Conservation (phyloP, 2,329 filamentous ascomycete species). For the Fusarium pseudoanthophilum region DNA sequence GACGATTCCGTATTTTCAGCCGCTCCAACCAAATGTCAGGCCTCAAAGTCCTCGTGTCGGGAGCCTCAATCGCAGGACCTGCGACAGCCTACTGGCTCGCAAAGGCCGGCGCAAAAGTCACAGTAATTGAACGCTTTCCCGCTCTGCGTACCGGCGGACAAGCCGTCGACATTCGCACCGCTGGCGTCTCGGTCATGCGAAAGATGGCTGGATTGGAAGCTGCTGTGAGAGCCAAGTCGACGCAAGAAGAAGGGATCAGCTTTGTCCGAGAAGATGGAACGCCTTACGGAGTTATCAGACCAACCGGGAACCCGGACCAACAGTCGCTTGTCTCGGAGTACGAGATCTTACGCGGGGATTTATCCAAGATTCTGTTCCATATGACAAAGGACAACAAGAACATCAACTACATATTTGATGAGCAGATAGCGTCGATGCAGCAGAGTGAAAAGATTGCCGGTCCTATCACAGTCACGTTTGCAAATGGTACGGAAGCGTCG, state of each 20-base stretch:
- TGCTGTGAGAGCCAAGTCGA: slow-evolving; percentile 3
- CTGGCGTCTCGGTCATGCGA: slow-evolving; percentile 52
- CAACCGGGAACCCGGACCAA: slow-evolving; percentile 14
- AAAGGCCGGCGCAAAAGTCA: slow-evolving; percentile 47
- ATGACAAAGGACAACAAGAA: slow-evolving; percentile 13
- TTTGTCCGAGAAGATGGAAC: slow-evolving; percentile 6
- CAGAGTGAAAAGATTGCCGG: slow-evolving; percentile 3
- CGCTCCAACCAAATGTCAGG: slow-evolving; percentile 24
- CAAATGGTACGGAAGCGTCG: slow-evolving; percentile 4
- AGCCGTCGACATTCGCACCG: slow-evolving; percentile 52
- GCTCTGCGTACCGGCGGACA: slow-evolving; percentile 50
- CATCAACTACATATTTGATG: slow-evolving; percentile 13
- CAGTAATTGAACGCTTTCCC: slow-evolving; percentile 53
- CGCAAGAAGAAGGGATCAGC: slow-evolving; percentile 17
- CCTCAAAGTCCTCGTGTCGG: slow-evolving; percentile 45
- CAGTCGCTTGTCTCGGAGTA: slow-evolving; percentile 22
- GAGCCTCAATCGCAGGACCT: slow-evolving; percentile 48
- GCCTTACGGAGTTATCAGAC: slow-evolving; percentile 5
- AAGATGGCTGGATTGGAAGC: slow-evolving; percentile 51
- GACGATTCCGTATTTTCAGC: background rate
- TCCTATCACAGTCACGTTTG: slow-evolving; percentile 5
- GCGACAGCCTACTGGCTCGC: slow-evolving; percentile 47
- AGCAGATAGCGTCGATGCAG: slow-evolving; percentile 10
- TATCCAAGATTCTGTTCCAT: slow-evolving; percentile 11
- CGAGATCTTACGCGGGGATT: slow-evolving; percentile 15